These are phyloP conservation scores for Acanthamoeba triangularis DNA, from an alignment of 208 protist genomes.

Conservation along the genomic window DNA sequence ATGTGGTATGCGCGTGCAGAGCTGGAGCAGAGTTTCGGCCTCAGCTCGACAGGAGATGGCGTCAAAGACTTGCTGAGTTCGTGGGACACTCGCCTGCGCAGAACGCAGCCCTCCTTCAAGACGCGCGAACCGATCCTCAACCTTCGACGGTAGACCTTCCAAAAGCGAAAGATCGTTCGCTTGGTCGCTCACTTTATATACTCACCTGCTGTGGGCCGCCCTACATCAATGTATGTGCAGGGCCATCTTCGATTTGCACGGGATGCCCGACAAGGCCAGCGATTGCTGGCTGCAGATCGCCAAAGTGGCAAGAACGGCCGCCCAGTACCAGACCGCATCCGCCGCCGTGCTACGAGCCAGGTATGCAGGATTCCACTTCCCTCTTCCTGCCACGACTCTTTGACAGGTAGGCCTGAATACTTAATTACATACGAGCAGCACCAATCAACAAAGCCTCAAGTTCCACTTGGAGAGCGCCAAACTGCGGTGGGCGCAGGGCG, in stretches of 20 bases:
- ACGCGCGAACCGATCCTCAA: constrained; percentile 84
- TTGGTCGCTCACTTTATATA: constrained; percentile 24
- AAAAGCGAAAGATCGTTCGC: neutral
- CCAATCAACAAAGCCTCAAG: neutral
- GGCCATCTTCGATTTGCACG: constrained; percentile 60
- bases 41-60: neutral
- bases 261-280: constrained; percentile 59
- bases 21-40: constrained; percentile 37
- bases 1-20: neutral
- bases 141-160: constrained; percentile 58
- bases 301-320: constrained; percentile 92
- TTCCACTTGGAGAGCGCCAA: constrained; percentile 94
- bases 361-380: neutral
- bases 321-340: constrained; percentile 92
- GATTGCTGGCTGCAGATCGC: constrained; percentile 91
- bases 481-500: constrained; percentile 93
- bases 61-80: constrained; percentile 5
- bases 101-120: constrained; percentile 81
- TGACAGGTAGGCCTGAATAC: neutral
- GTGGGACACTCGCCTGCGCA: constrained; percentile 82
- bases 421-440: neutral
- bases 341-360: constrained; percentile 90
- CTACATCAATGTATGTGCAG: neutral
- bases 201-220: neutral
- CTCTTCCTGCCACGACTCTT: neutral